phyloP scores from a whole-genome alignment of 176 grass and related monocot species.

The Leersia perrieri region DNA sequence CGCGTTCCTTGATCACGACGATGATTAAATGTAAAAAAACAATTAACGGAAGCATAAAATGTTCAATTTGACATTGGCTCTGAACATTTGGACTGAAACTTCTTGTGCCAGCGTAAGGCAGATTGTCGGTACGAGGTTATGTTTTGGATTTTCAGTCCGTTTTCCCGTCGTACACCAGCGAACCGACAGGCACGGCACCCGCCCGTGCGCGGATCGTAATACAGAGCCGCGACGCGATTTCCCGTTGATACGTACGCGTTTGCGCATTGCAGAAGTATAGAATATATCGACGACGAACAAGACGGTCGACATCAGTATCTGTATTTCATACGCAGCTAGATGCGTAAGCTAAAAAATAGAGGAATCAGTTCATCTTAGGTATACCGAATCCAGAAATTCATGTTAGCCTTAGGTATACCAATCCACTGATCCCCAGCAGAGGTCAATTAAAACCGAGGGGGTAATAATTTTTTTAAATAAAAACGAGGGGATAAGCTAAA shows the following conservation, averaged over 20 bases:
- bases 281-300: background rate
- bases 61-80: background rate
- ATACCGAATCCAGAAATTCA: background rate
- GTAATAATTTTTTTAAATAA: too few relatives aligned
- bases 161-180: background rate
- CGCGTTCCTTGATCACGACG: background rate
- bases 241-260: background rate
- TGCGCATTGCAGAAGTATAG: background rate
- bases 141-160: slow-evolving; percentile 29
- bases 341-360: background rate
- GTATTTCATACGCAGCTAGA: background rate
- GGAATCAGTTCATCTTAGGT: background rate
- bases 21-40: background rate
- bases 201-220: background rate
- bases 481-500: background rate
- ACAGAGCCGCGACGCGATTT: background rate
- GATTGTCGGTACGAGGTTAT: background rate
- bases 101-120: background rate
- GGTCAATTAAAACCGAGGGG: background rate
- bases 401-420: background rate
- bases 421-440: background rate
- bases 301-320: background rate
- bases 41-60: background rate
- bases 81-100: background rate
- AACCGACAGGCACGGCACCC: background rate